These are phyloP conservation scores for Leucoagaricus sp. DNA, from an alignment of 1,284 basidiomycete species.

Conservation along the genomic window DNA sequence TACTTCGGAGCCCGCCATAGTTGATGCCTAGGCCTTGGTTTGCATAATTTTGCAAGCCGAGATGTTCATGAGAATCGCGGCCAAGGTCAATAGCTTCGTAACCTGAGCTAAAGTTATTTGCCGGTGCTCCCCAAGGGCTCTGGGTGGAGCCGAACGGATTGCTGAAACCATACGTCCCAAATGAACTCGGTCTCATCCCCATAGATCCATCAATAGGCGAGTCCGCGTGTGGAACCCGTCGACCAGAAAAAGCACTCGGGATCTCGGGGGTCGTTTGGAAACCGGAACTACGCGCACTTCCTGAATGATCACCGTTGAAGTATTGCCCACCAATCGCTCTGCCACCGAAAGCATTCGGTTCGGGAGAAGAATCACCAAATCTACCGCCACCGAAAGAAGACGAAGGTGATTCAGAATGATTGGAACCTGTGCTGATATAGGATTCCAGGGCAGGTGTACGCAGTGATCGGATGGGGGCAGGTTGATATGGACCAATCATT, in stretches of 20 bases:
- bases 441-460: constrained; percentile 62
- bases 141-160: constrained; percentile 13
- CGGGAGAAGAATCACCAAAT: constrained; percentile 68
- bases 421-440: constrained; percentile 52
- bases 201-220: constrained; percentile 26
- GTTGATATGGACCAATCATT: constrained; percentile 60
- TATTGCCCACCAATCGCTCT: constrained; percentile 42
- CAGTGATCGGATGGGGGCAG: constrained; percentile 59
- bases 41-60: constrained; percentile 9
- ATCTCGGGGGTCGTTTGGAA: constrained; percentile 31
- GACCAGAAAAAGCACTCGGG: constrained; percentile 32
- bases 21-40: constrained; percentile 4
- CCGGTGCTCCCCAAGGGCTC: constrained; percentile 17
- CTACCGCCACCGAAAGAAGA: constrained; percentile 66
- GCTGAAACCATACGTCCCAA: constrained; percentile 38
- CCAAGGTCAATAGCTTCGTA: constrained; percentile 2
- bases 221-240: constrained; percentile 33
- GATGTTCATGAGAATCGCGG: constrained; percentile 5
- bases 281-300: constrained; percentile 19
- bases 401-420: constrained; percentile 64
- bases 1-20: constrained; percentile 4
- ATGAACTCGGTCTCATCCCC: constrained; percentile 18
- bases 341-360: constrained; percentile 57
- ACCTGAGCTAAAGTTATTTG: constrained; percentile 2
- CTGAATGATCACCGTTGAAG: constrained; percentile 23